Conservation (phyloP, 768 basidiomycete species). For the Tricholoma saponaceum region DNA sequence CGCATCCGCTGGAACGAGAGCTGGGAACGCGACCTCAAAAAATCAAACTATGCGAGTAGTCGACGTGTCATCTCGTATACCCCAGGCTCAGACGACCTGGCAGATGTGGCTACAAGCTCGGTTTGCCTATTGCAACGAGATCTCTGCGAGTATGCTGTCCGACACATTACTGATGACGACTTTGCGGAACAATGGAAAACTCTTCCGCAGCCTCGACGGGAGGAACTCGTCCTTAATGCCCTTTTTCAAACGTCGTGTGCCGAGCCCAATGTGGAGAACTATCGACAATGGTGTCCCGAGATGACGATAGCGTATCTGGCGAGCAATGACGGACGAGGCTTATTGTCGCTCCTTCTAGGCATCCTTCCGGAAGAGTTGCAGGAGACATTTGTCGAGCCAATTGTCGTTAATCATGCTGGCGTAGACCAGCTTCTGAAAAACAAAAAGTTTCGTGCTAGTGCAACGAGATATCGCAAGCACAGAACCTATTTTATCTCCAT, state of each 20-base stretch:
- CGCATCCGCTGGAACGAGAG: conserved; percentile 11
- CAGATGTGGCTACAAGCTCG: neutral
- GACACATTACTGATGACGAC: conserved; percentile 2
- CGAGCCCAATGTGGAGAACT: conserved; percentile 11
- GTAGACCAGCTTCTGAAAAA: conserved; percentile 2
- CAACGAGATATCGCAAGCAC: neutral
- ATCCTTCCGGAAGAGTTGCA: conserved; percentile 2
- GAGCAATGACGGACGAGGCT: conserved; percentile 4
- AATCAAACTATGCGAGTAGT: neutral
- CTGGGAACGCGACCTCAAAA: conserved; percentile 11
- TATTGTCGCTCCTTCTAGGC: conserved; percentile 4
- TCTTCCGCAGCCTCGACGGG: neutral
- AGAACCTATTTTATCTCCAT: conserved; percentile 8
- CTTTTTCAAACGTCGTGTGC: conserved; percentile 10
- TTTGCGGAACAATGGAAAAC: conserved; percentile 9
- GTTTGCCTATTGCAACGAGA: conserved; percentile 9
- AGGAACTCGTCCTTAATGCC: conserved; percentile 12
- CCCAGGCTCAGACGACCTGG: neutral
- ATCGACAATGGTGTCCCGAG: conserved; percentile 17
- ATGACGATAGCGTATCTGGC: conserved; percentile 11
- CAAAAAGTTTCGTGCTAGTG: neutral
- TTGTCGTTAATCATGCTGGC: neutral
- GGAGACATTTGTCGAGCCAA: neutral
- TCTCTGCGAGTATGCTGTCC: conserved; percentile 1
- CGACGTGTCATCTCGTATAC: neutral